These are phyloP conservation scores for Candida taoyuanica DNA, from an alignment of 805 yeast genomes.

Conservation along the genomic window DNA sequence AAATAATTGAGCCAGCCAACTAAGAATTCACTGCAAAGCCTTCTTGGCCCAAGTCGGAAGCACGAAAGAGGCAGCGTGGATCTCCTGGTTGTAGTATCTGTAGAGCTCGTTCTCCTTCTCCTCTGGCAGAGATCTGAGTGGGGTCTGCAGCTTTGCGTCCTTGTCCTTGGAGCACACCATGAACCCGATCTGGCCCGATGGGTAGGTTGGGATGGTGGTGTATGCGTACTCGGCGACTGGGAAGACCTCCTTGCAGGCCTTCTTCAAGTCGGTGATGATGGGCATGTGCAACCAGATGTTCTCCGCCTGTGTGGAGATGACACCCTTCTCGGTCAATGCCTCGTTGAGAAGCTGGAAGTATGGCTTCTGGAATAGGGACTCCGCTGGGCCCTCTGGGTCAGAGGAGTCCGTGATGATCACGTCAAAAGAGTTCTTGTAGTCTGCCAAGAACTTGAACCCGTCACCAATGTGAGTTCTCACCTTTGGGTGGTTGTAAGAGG, in stretches of 20 bases:
- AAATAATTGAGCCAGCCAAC: conserved; percentile 9
- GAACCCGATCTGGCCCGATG: conserved; percentile 97
- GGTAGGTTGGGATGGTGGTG: conserved; percentile 93
- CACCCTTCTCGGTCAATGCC: conserved; percentile 92
- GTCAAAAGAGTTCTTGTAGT: conserved; percentile 81
- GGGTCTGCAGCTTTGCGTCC: conserved; percentile 57
- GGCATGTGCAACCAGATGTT: conserved; percentile 89
- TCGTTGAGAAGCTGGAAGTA: conserved; percentile 79
- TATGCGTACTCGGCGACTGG: conserved; percentile 89
- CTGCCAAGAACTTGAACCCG: conserved; percentile 92
- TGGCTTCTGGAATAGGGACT: conserved; percentile 83
- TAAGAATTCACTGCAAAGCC: conserved; percentile 32
- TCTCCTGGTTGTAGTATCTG: conserved; percentile 77
- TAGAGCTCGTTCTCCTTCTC: conserved; percentile 60
- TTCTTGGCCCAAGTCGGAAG: conserved; percentile 86
- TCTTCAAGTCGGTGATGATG: conserved; percentile 75
- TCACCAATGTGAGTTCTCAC: conserved; percentile 90
- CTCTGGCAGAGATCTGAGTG: conserved; percentile 59
- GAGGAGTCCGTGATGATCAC: conserved; percentile 96
- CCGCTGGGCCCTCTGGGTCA: conserved; percentile 99
- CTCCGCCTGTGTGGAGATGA: conserved; percentile 91
- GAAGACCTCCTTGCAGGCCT: conserved; percentile 79
- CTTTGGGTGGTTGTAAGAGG: conserved; percentile 81
- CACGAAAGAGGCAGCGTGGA: conserved; percentile 86
- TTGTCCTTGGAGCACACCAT: conserved; percentile 88